A percentile compares a stretch with the other conserved stretches of the same genome.
These are phyloP conservation scores for Naganishia liquefaciens DNA, from an alignment of 1,284 basidiomycete species.

Conservation along the genomic window DNA sequence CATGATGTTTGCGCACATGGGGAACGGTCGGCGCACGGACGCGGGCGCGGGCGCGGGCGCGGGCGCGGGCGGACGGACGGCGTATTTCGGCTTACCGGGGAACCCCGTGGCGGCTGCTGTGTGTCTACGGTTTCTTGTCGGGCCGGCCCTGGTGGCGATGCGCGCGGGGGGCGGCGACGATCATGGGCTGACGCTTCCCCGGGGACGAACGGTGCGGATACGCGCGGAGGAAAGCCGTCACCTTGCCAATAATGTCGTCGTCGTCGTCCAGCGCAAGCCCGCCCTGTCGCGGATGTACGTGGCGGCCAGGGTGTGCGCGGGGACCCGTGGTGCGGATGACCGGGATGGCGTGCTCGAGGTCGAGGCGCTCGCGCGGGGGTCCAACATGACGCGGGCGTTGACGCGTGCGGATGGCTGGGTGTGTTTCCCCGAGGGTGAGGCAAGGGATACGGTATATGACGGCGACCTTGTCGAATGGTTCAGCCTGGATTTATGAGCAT, in stretches of 20 bases:
- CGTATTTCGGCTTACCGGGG: slow-evolving; percentile 28
- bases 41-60: too few relatives aligned
- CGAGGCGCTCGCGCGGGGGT: slow-evolving; percentile 26
- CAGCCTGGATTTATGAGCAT: neutral
- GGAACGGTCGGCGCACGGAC: neutral
- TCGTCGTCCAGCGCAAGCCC: slow-evolving; percentile 20
- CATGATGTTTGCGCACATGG: slow-evolving; percentile 29
- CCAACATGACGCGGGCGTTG: slow-evolving; percentile 27
- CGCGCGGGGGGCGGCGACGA: neutral
- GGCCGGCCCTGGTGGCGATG: slow-evolving; percentile 10
- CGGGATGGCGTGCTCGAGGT: slow-evolving; percentile 5
- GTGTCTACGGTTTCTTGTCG: slow-evolving; percentile 29
- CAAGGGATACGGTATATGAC: slow-evolving; percentile 13
- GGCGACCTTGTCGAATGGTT: slow-evolving; percentile 24
- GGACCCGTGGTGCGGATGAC: neutral
- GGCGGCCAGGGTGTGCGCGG: slow-evolving; percentile 2
- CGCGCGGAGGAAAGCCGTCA: too few relatives aligned
- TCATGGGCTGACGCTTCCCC: neutral
- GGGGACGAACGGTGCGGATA: neutral
- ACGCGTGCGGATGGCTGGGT: slow-evolving; percentile 26
- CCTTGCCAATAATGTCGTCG: too few relatives aligned
- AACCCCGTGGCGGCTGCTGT: slow-evolving; percentile 29
- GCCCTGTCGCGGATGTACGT: slow-evolving; percentile 25
- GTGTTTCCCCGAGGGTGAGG: slow-evolving; percentile 23
- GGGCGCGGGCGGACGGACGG: slow-evolving; percentile 7